Evolutionary conservation across 2,329 filamentous ascomycete species (phyloP), one percentile per base, ranked within the genome.

Genomic region (Aspergillus sp.): DNA sequence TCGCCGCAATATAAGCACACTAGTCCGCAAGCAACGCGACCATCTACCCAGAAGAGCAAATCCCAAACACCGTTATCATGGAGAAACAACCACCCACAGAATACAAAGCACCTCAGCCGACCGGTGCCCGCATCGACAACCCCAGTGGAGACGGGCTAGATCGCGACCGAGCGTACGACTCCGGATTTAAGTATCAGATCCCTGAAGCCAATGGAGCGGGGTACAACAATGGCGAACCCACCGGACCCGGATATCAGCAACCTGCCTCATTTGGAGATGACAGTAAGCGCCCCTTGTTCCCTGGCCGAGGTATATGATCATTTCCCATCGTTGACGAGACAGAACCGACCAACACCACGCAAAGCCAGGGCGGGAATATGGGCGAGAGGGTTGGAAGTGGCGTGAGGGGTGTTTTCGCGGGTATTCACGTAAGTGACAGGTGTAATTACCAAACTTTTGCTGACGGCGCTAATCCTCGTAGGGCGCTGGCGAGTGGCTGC

Each of bases 401-500:
- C 4, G 64, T 76, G 1, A 72, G 70, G 55, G 70, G 70, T 9
- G 60, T 68, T 41, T 62, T 69, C 8, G 75, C 77, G 11, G 71
- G 72, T 3, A 61, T 78, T 60, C 77, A 78, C 63, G 77, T 79
- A 66, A 68, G 76, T 72, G 30, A 43, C n/a, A 23, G 1, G 34
- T 30, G 8, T 13, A 7, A 7, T 25, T 11, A 7, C 17, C 51
- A 6, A 34, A 25, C 8, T 3, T n/a, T n/a, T 38, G 61, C 52
- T 34, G 31, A 54, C 52, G 25, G 25, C 43, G 45, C 23, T 41
- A 23, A 34, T 38, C 38, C 47, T 43, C 25, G 19, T 45, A 50
- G 76, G 78, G 79, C 8, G 71, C 72, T 9, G 79, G 79, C 6
- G 79, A 80, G 61, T 73, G 73, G 5, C 64, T 80, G 38, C 77